Evolutionary conservation across 257 asterid genomes (phyloP).

Genomic region (Solanum sparsipilum): DNA sequence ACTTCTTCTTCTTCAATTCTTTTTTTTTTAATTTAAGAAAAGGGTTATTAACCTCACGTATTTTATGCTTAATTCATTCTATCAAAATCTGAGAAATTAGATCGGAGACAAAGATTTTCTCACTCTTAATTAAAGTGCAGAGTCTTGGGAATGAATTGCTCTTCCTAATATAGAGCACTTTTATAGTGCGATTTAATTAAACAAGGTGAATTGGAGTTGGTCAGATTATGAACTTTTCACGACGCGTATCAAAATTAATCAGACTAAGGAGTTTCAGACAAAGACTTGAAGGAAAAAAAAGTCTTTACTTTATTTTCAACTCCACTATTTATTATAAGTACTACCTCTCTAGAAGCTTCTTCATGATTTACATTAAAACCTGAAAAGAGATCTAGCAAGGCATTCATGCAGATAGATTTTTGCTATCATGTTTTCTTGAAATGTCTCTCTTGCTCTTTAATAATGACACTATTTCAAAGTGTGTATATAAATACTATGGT

Average conservation of each 20-base stretch:
- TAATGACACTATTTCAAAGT: neutral
- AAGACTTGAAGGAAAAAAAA: neutral
- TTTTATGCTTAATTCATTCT: neutral
- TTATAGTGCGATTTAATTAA: neutral
- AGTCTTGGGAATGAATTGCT: neutral
- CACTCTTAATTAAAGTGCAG: neutral
- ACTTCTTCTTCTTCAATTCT: neutral
- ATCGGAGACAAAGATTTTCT: neutral
- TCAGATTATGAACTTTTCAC: neutral
- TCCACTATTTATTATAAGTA: neutral
- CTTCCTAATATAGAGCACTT: neutral
- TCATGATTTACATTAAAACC: neutral
- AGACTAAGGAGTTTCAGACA: neutral
- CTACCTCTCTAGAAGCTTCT: slow-evolving; percentile 16
- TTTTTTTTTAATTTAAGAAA: neutral
- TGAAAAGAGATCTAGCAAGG: slow-evolving; percentile 8
- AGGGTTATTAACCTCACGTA: neutral
- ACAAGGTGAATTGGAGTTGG: neutral
- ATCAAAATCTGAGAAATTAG: neutral
- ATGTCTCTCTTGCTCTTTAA: neutral
- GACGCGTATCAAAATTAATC: neutral
- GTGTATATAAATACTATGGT: neutral
- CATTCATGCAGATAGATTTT: neutral
- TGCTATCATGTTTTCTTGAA: neutral
- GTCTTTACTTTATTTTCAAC: neutral